A percentile compares a stretch with the other conserved stretches of the same genome.
phyloP scores from a whole-genome alignment of 495 filamentous ascomycete species.

The Penicillium canescens region DNA sequence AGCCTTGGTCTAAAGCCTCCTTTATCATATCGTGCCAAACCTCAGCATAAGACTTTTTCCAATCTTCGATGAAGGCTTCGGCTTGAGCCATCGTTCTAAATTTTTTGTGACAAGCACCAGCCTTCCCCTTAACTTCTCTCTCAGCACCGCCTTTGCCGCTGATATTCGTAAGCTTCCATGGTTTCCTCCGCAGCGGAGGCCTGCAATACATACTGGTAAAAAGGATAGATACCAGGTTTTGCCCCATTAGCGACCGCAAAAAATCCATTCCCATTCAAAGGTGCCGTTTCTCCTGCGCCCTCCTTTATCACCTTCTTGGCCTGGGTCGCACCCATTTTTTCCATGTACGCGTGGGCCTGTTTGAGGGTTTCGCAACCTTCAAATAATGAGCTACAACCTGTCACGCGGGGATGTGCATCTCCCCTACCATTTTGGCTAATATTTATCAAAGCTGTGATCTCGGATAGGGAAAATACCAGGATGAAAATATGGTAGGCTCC shows the following conservation, averaged over 20 bases:
- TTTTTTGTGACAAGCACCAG: background rate
- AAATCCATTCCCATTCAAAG: background rate
- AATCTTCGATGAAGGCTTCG: background rate
- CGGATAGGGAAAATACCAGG: background rate
- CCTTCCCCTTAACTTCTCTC: background rate
- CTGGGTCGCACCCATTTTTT: background rate
- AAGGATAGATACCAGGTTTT: background rate
- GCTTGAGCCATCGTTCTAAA: slow-evolving; percentile 1
- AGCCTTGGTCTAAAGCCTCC: background rate
- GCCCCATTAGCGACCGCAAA: background rate
- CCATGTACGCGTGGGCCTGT: background rate
- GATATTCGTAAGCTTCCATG: background rate
- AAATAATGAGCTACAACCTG: background rate
- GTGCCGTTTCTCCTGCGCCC: background rate
- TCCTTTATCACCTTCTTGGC: background rate
- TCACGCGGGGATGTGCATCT: slow-evolving; percentile 1
- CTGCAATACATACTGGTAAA: background rate
- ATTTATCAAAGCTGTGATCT: background rate
- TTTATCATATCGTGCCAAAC: background rate
- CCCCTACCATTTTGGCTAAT: background rate
- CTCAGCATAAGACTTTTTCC: background rate
- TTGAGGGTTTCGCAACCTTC: background rate
- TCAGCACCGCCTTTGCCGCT: background rate
- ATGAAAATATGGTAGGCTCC: slow-evolving; percentile 2
- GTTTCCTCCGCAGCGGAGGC: too few species aligned